These are phyloP conservation scores for Pleurotus sapidus DNA, from an alignment of 768 basidiomycete genomes.

Conservation along the genomic window DNA sequence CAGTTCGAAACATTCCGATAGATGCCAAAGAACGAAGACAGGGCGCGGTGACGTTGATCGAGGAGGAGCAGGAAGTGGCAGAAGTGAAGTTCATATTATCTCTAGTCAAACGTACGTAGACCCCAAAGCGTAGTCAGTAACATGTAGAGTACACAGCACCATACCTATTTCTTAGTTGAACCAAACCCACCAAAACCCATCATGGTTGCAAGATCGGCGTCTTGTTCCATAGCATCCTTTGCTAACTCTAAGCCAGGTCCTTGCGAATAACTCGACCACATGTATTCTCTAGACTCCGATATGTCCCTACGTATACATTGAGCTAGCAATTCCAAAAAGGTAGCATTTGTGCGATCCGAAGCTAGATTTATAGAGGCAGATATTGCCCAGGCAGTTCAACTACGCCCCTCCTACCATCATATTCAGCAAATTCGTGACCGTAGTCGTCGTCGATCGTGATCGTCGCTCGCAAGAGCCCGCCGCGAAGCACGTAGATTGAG, in stretches of 20 bases:
- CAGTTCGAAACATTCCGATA: constrained; percentile 68
- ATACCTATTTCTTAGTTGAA: constrained; percentile 69
- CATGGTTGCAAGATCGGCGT: constrained; percentile 69
- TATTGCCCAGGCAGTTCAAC: too few relatives aligned
- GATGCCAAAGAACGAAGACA: constrained; percentile 53
- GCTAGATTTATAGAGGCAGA: too few relatives aligned
- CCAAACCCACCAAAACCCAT: constrained; percentile 96
- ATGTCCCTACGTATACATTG: too few relatives aligned
- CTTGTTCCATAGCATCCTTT: constrained; percentile 47
- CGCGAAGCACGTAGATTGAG: too few relatives aligned
- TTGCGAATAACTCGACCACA: too few relatives aligned
- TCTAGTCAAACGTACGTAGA: constrained; percentile 44
- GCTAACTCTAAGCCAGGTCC: constrained; percentile 65
- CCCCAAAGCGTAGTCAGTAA: constrained; percentile 23
- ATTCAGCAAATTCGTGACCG: too few relatives aligned
- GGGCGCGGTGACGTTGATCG: constrained; percentile 54
- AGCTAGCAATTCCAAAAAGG: too few relatives aligned
- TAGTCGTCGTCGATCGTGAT: too few relatives aligned
- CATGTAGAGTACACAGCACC: constrained; percentile 21
- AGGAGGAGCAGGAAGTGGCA: constrained; percentile 86
- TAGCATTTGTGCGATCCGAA: too few relatives aligned
- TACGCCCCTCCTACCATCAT: too few relatives aligned
- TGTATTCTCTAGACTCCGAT: too few relatives aligned
- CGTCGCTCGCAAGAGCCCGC: too few relatives aligned
- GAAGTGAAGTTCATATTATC: constrained; percentile 76